Evolutionary conservation across 768 basidiomycete genomes (phyloP).

Genomic region (Boletus patriciae): DNA sequence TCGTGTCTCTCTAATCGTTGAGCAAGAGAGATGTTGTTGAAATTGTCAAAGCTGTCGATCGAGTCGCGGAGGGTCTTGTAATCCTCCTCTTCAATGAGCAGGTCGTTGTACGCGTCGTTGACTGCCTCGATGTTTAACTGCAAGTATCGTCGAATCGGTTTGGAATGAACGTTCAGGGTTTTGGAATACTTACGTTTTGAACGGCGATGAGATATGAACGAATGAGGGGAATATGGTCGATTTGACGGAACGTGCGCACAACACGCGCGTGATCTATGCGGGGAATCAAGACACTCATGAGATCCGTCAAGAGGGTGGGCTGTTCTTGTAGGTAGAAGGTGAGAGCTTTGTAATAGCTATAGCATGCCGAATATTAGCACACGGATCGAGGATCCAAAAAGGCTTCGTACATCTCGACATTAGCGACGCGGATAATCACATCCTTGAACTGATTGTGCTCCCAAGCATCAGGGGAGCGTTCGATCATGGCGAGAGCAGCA

Average conservation of each 20-base stretch:
- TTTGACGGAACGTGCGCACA: slow-evolving; percentile 92
- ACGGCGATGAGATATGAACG: slow-evolving; percentile 96
- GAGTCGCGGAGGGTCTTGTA: slow-evolving; percentile 97
- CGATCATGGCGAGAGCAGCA: slow-evolving; percentile 97
- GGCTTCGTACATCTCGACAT: slow-evolving; percentile 84
- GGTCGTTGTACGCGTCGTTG: slow-evolving; percentile 96
- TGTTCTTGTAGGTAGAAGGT: slow-evolving; percentile 95
- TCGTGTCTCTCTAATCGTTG: slow-evolving; percentile 85
- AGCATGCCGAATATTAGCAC: slow-evolving; percentile 6
- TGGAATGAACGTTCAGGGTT: background rate
- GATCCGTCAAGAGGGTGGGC: slow-evolving; percentile 89
- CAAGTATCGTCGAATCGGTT: slow-evolving; percentile 2
- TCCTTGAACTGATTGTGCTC: slow-evolving; percentile 99
- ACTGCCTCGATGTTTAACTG: slow-evolving; percentile 95
- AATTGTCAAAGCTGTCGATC: slow-evolving; percentile 98
- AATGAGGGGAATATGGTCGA: slow-evolving; percentile 94
- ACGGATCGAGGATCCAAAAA: background rate
- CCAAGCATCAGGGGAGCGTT: slow-evolving; percentile 97
- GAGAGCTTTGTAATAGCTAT: slow-evolving; percentile 90
- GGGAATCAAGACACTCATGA: slow-evolving; percentile 87
- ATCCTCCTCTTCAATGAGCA: slow-evolving; percentile 99
- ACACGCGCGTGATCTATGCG: slow-evolving; percentile 95
- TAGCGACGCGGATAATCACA: slow-evolving; percentile 92
- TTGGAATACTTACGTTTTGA: slow-evolving; percentile 65
- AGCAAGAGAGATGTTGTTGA: slow-evolving; percentile 87